Conservation (phyloP, 1,284 basidiomycete species). For the Testicularia cyperi region DNA sequence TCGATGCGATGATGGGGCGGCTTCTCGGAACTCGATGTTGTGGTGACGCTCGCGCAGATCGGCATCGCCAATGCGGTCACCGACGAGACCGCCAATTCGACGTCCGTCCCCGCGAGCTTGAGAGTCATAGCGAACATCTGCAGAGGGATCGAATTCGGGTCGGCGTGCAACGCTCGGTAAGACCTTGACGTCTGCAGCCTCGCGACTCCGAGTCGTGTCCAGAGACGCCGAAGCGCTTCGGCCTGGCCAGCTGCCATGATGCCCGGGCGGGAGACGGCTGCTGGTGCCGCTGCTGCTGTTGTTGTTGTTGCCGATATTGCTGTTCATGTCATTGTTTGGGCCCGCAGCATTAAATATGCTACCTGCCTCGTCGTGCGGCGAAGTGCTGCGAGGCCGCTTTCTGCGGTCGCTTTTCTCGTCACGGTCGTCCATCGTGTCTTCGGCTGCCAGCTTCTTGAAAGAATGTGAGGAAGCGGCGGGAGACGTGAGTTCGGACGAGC, state of each 20-base stretch:
- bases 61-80: constrained; percentile 15
- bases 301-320: background rate
- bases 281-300: constrained; percentile 1
- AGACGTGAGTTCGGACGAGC: constrained; percentile 3
- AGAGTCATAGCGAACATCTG: constrained; percentile 11
- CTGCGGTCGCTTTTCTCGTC: constrained; percentile 15
- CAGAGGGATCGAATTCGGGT: constrained; percentile 12
- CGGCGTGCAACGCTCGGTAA: constrained; percentile 11
- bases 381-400: constrained; percentile 13
- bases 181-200: background rate
- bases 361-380: no score
- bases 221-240: constrained; percentile 14
- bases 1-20: constrained; percentile 20
- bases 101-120: constrained; percentile 14
- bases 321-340: no score
- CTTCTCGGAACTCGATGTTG: no score
- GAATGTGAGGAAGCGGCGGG: background rate
- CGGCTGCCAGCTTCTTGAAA: constrained; percentile 8
- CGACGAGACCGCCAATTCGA: constrained; percentile 17
- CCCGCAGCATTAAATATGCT: no score
- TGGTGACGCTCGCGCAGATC: constrained; percentile 1
- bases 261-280: constrained; percentile 17
- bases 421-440: constrained; percentile 29
- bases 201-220: background rate
- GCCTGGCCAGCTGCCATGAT: constrained; percentile 23